Conservation (phyloP, 306 rosid species). For the Cajanus cajan region DNA sequence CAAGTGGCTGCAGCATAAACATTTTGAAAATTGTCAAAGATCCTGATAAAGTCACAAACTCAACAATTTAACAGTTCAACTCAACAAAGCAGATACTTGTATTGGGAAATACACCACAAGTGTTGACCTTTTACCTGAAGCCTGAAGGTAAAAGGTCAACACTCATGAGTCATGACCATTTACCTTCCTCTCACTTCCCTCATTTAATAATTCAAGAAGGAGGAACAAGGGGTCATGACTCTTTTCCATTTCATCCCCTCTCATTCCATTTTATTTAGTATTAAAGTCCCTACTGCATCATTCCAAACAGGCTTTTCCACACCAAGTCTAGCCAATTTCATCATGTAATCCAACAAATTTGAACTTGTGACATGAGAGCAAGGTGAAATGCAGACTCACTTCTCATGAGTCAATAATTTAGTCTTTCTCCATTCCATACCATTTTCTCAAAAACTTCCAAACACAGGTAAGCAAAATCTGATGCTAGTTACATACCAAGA, state of each 20-base stretch:
- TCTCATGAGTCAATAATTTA: not conserved
- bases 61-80: not conserved
- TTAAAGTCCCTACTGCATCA: not conserved
- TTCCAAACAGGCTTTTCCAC: not conserved
- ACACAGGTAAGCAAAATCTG: not conserved
- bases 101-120: too few species aligned
- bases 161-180: not conserved
- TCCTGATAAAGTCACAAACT: not conserved
- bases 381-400: constrained; percentile 6
- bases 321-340: not conserved
- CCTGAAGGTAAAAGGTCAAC: not conserved
- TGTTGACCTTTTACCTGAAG: too few species aligned
- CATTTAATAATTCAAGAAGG: not conserved
- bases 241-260: not conserved
- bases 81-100: not conserved
- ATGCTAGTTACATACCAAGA: too few species aligned
- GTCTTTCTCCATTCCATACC: not conserved
- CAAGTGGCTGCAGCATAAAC: not conserved
- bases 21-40: not conserved
- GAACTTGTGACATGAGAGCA: not conserved
- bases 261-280: not conserved
- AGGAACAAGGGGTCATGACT: not conserved
- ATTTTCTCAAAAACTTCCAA: constrained; percentile 3
- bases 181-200: not conserved
- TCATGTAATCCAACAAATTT: not conserved